phyloP scores from a whole-genome alignment of 257 asterid species.

The Coffea canephora region DNA sequence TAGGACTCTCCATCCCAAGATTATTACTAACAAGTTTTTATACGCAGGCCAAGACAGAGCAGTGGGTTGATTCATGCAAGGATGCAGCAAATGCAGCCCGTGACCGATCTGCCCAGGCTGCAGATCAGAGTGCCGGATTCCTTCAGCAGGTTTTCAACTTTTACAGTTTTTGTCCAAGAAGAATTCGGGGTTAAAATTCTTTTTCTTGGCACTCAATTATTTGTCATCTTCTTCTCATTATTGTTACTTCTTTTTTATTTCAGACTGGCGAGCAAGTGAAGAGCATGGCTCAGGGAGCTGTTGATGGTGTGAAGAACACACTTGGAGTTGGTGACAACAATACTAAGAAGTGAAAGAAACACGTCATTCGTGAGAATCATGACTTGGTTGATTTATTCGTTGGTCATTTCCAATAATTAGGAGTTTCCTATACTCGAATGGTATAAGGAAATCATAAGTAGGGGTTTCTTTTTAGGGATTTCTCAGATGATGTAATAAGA shows the following conservation, averaged over 20 bases:
- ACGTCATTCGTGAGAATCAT: too few relatives aligned
- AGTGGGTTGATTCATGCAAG: constrained; percentile 49
- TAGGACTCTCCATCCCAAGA: too few relatives aligned
- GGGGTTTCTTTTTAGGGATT: constrained; percentile 1
- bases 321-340: constrained; percentile 59
- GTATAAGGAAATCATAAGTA: neutral
- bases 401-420: neutral
- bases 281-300: constrained; percentile 64
- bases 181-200: neutral
- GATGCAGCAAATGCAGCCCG: constrained; percentile 41
- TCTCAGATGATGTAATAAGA: neutral
- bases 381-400: neutral
- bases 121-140: constrained; percentile 35
- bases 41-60: constrained; percentile 50
- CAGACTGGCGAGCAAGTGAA: constrained; percentile 61
- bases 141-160: constrained; percentile 46
- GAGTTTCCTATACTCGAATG: neutral
- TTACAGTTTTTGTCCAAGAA: neutral
- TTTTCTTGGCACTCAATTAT: too few relatives aligned
- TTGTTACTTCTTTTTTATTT: too few relatives aligned
- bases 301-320: constrained; percentile 72
- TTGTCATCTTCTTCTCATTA: too few relatives aligned
- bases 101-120: constrained; percentile 42
- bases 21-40: neutral
- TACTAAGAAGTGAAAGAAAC: constrained; percentile 40